These are phyloP conservation scores for Arthrobotrys musiformis DNA, from an alignment of 2,329 filamentous ascomycete species.

Conservation along the genomic window DNA sequence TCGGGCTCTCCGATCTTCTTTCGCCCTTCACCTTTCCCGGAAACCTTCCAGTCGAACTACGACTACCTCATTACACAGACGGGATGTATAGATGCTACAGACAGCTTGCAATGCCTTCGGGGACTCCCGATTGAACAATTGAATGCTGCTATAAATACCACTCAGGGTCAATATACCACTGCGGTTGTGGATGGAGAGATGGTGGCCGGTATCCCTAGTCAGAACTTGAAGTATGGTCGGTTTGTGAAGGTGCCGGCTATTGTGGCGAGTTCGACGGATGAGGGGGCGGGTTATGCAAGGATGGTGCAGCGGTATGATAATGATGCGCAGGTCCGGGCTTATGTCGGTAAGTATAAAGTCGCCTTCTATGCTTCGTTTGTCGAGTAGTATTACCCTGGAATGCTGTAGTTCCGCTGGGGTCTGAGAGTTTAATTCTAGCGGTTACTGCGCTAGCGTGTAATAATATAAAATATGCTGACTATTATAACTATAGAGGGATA, in stretches of 20 bases:
- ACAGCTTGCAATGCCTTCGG: slow-evolving; percentile 76
- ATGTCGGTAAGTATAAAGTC: background rate
- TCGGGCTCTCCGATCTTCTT: slow-evolving; percentile 63
- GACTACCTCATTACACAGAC: slow-evolving; percentile 71
- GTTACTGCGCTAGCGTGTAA: too few relatives aligned
- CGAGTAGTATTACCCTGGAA: too few relatives aligned
- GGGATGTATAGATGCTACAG: slow-evolving; percentile 68
- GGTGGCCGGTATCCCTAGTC: slow-evolving; percentile 66
- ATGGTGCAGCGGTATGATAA: background rate
- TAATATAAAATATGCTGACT: too few relatives aligned
- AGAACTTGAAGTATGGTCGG: slow-evolving; percentile 69
- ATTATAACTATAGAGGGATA: too few relatives aligned
- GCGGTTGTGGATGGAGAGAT: slow-evolving; percentile 70
- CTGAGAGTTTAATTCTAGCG: too few relatives aligned
- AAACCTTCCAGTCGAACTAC: slow-evolving; percentile 12
- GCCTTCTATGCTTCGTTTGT: too few relatives aligned
- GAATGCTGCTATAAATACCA: slow-evolving; percentile 65
- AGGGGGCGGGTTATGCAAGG: slow-evolving; percentile 66
- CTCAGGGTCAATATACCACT: slow-evolving; percentile 54
- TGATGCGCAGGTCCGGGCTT: background rate
- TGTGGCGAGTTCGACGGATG: slow-evolving; percentile 73
- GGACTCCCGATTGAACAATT: slow-evolving; percentile 70
- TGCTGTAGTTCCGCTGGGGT: too few relatives aligned
- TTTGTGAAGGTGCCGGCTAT: slow-evolving; percentile 74
- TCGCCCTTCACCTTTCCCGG: background rate